phyloP scores from a whole-genome alignment of 192 early-diverging fungal species.

The Haplosporangium gracile region DNA sequence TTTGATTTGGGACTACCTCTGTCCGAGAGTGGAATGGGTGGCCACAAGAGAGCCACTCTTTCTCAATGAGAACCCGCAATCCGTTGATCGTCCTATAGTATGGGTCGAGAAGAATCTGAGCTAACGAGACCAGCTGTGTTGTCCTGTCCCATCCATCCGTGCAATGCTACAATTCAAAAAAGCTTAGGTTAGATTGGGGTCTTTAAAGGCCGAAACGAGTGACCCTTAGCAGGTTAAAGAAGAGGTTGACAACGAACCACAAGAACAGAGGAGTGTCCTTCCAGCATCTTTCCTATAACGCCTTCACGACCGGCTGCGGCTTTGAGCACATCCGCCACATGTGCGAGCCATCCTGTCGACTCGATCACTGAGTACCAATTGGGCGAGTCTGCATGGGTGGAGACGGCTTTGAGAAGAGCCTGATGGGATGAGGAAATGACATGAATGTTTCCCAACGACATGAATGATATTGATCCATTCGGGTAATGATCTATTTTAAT shows the following conservation, averaged over 20 bases:
- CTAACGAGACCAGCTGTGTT: conserved; percentile 58
- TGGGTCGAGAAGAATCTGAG: conserved; percentile 59
- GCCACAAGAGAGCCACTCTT: conserved; percentile 59
- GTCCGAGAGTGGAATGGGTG: conserved; percentile 58
- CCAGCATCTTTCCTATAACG: conserved; percentile 51
- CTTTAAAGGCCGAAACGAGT: not conserved
- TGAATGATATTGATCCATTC: conserved; percentile 48
- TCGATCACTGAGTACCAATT: conserved; percentile 57
- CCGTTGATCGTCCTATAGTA: conserved; percentile 58
- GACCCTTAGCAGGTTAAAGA: not conserved
- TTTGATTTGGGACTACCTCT: conserved; percentile 8
- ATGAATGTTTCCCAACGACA: conserved; percentile 58
- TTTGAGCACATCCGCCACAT: conserved; percentile 57
- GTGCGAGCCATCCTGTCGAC: conserved; percentile 57
- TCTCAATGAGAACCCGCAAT: conserved; percentile 57
- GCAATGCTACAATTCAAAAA: conserved; percentile 50
- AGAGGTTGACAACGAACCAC: conserved; percentile 32
- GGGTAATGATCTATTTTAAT: conserved; percentile 50
- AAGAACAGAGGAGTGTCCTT: conserved; percentile 47
- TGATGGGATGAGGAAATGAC: conserved; percentile 43
- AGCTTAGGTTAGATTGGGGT: not conserved
- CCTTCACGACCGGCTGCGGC: conserved; percentile 55
- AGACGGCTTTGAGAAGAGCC: conserved; percentile 46
- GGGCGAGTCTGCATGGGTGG: conserved; percentile 40
- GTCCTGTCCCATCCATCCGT: conserved; percentile 64